Conservation (phyloP, 768 basidiomycete species). For the Trametes cinnabarina region DNA sequence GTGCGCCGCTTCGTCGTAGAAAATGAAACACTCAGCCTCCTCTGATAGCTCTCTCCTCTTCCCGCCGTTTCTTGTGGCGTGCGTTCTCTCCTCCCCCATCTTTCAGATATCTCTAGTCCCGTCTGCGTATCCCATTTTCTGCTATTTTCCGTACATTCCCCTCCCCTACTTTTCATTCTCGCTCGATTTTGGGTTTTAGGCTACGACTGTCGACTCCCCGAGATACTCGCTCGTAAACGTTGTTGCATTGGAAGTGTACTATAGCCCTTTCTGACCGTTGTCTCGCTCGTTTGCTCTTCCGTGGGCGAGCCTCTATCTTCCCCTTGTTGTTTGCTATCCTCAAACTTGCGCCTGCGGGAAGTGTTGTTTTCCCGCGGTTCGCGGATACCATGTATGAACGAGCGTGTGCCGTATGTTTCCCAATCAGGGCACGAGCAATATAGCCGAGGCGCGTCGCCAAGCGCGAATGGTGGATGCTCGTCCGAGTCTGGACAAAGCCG, state of each 20-base stretch:
- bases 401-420: not conserved
- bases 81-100: not conserved
- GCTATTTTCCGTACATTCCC: not conserved
- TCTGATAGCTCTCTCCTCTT: not conserved
- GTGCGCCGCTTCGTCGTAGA: conserved; percentile 7
- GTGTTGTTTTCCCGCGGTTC: too few relatives aligned
- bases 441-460: conserved; percentile 2
- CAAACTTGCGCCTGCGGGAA: not conserved
- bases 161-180: not conserved
- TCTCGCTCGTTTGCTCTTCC: too few relatives aligned
- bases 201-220: not conserved
- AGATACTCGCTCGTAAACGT: conserved; percentile 2
- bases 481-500: not conserved
- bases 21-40: not conserved
- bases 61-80: not conserved
- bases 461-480: not conserved
- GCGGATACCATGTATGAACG: too few relatives aligned
- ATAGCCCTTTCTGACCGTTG: conserved; percentile 3
- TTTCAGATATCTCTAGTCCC: not conserved
- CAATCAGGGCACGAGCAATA: conserved; percentile 2
- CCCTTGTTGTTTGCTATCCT: not conserved
- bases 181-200: conserved; percentile 15
- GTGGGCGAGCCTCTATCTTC: too few relatives aligned
- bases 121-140: too few relatives aligned
- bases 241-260: conserved; percentile 20